Percentiles rank a stretch among this genome's conserved stretches.
Evolutionary conservation across 192 early-diverging fungal species (phyloP).

Genomic region (Irineochytrium annulatum): DNA sequence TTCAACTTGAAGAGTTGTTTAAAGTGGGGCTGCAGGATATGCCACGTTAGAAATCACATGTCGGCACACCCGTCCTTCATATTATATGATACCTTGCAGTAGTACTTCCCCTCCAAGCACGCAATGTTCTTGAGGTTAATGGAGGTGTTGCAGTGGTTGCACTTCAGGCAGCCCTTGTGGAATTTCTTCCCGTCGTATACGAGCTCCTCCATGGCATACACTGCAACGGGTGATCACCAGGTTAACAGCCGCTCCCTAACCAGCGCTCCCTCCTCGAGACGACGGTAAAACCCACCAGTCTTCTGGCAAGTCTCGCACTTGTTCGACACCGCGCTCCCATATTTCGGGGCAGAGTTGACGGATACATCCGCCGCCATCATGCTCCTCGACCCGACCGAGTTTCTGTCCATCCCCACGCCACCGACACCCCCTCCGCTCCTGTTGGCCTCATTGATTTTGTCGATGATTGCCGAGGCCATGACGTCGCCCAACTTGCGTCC

Average conservation of each 20-base stretch:
- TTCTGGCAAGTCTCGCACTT: conserved; percentile 1
- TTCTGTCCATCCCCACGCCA: no score
- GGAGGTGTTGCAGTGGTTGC: conserved; percentile 35
- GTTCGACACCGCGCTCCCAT: no score
- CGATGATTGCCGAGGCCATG: no score
- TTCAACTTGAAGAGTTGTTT: conserved; percentile 55
- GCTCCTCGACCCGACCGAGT: no score
- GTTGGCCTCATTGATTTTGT: no score
- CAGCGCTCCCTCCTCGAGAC: neutral
- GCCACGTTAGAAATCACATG: neutral
- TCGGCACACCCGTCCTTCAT: neutral
- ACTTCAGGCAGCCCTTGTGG: conserved; percentile 41
- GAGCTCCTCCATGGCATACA: conserved; percentile 37
- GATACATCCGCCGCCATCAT: no score
- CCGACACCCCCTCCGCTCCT: no score
- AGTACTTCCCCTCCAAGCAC: conserved; percentile 33
- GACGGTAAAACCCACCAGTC: no score
- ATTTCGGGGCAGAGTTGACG: no score
- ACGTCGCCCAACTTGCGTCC: no score
- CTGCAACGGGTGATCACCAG: neutral
- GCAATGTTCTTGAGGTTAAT: conserved; percentile 42
- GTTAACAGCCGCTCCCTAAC: neutral
- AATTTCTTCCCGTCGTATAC: conserved; percentile 28
- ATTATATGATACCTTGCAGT: conserved; percentile 25
- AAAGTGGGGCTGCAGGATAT: conserved; percentile 31